Percentiles rank a stretch among this genome's conserved stretches.
These are phyloP conservation scores for Melastoma malabathricum DNA, from an alignment of 345 rosid species.

Conservation along the genomic window DNA sequence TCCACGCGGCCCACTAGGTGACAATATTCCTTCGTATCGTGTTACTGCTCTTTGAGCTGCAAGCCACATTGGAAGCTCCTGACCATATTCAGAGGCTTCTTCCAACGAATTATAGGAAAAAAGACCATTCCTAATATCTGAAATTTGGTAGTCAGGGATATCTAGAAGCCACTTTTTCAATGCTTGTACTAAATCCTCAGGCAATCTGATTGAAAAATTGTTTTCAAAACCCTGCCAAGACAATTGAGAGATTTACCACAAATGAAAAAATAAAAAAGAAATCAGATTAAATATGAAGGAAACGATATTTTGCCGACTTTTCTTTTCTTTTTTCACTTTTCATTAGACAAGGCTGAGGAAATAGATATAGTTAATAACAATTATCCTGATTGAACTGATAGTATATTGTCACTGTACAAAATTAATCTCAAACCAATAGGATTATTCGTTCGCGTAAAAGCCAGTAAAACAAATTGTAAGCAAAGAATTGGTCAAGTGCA, in stretches of 20 bases:
- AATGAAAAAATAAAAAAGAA: not conserved
- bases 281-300: not conserved
- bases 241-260: not conserved
- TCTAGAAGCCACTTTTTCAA: constrained; percentile 54
- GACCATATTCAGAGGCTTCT: constrained; percentile 35
- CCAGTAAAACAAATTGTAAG: not conserved
- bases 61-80: constrained; percentile 68
- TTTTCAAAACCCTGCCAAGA: constrained; percentile 33
- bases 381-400: not conserved
- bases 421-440: not conserved
- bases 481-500: not conserved
- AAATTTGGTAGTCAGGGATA: constrained; percentile 36
- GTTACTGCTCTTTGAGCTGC: constrained; percentile 93
- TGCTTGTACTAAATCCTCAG: constrained; percentile 35
- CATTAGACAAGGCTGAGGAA: not conserved
- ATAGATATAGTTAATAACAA: not conserved
- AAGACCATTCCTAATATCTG: constrained; percentile 30
- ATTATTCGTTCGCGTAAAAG: not conserved
- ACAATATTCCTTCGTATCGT: constrained; percentile 72
- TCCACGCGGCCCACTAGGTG: constrained; percentile 82
- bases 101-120: constrained; percentile 24
- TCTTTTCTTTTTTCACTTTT: not conserved
- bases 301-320: not conserved
- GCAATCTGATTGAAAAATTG: constrained; percentile 36
- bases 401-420: not conserved